Evolutionary conservation across 2,329 filamentous ascomycete species (phyloP).

Genomic region (Colletotrichum theobromicola): DNA sequence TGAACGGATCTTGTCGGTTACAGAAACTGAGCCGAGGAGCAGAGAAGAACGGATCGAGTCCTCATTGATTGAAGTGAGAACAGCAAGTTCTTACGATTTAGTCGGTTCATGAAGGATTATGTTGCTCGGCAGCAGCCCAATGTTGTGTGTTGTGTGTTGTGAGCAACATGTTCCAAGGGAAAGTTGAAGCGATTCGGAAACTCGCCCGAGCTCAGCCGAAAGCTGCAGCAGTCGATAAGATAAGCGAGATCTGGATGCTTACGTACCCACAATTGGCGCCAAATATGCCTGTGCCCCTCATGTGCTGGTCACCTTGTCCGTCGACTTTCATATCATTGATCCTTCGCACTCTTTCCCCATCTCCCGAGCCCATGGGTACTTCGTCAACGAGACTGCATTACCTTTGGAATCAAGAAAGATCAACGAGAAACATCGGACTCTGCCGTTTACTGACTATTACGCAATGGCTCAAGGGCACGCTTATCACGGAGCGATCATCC

Average conservation of each 20-base stretch:
- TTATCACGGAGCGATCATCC: slow-evolving; percentile 48
- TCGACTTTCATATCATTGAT: not conserved
- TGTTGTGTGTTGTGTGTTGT: not conserved
- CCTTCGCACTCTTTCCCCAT: not conserved
- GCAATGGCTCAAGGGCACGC: slow-evolving; percentile 6
- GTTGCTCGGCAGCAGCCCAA: not conserved
- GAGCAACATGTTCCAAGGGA: not conserved
- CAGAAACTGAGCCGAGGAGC: not conserved
- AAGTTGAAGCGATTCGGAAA: not conserved
- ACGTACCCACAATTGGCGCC: not conserved
- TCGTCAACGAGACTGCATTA: no score
- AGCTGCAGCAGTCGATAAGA: not conserved
- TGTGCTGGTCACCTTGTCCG: not conserved
- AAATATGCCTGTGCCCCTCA: not conserved
- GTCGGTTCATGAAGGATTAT: not conserved
- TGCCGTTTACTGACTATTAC: not conserved
- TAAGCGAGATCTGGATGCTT: not conserved
- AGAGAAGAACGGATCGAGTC: not conserved
- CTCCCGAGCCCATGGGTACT: no score
- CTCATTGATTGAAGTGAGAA: not conserved
- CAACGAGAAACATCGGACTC: not conserved
- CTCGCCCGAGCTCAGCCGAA: slow-evolving; percentile 8
- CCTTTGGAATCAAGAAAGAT: not conserved
- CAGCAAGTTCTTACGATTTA: not conserved
- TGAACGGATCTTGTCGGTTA: not conserved